Conservation (phyloP, 2,329 filamentous ascomycete genomes). For the Dothistroma septosporum region DNA sequence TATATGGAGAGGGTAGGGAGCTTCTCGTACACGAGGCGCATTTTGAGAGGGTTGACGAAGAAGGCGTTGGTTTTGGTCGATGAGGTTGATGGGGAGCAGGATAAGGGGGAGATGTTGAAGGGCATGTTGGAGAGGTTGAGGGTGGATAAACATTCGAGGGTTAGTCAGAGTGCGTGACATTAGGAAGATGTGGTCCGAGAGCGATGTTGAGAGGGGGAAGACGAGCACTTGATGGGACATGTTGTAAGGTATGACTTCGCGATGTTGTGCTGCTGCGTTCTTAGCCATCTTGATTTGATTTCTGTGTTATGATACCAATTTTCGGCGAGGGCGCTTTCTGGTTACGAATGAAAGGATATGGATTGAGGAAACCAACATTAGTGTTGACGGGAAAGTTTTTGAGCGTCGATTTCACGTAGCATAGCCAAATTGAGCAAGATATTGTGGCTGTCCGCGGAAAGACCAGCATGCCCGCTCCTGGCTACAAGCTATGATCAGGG, state of each 20-base stretch:
- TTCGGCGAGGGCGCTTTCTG: neutral
- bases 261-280: neutral
- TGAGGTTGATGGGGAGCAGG: constrained; percentile 36
- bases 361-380: neutral
- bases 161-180: constrained; percentile 10
- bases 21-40: constrained; percentile 76
- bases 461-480: neutral
- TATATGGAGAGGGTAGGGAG: constrained; percentile 88
- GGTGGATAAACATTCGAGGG: constrained; percentile 29
- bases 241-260: neutral
- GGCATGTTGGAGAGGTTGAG: constrained; percentile 40
- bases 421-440: neutral
- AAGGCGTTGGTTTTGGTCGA: constrained; percentile 44
- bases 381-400: neutral
- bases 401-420: neutral
- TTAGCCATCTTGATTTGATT: neutral
- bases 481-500: neutral
- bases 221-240: neutral
- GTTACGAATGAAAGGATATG: neutral
- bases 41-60: constrained; percentile 43
- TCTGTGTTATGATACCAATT: neutral
- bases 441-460: neutral
- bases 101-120: constrained; percentile 36
- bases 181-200: neutral
- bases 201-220: neutral